Conservation (phyloP, 1,284 basidiomycete genomes). For the Ceratobasidium sp. region DNA sequence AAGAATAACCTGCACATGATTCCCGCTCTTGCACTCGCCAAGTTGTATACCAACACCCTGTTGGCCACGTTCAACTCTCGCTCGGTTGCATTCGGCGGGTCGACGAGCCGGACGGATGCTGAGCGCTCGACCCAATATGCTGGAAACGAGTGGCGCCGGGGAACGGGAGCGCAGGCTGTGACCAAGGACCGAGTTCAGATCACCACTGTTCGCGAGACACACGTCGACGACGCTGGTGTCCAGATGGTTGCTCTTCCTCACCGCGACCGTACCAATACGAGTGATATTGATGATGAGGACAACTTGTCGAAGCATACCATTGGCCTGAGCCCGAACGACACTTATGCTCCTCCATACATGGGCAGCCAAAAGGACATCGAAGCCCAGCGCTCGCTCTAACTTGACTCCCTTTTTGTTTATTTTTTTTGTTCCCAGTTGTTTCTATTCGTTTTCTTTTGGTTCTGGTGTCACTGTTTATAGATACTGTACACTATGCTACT, state of each 20-base stretch:
- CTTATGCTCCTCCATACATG: conserved; percentile 12
- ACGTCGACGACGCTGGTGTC: conserved; percentile 33
- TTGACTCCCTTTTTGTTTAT: not conserved
- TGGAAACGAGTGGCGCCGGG: conserved; percentile 10
- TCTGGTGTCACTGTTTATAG: conserved; percentile 1
- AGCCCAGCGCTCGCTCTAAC: conserved; percentile 5
- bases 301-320: conserved; percentile 28
- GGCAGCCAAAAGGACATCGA: conserved; percentile 29
- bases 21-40: conserved; percentile 47
- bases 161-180: not conserved
- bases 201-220: conserved; percentile 39
- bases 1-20: conserved; percentile 48
- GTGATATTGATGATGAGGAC: conserved; percentile 25
- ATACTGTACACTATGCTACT: no score
- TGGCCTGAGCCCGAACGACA: conserved; percentile 5
- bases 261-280: not conserved
- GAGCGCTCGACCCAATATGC: conserved; percentile 30
- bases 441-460: conserved; percentile 3
- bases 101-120: conserved; percentile 8
- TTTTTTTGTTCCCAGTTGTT: not conserved
- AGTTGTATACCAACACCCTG: conserved; percentile 51
- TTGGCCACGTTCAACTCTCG: conserved; percentile 46
- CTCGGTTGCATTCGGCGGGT: conserved; percentile 24
- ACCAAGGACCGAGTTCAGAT: conserved; percentile 36
- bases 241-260: conserved; percentile 39